Evolutionary conservation across 2,329 filamentous ascomycete genomes (phyloP).

Genomic region (Teratosphaeria gauchensis): DNA sequence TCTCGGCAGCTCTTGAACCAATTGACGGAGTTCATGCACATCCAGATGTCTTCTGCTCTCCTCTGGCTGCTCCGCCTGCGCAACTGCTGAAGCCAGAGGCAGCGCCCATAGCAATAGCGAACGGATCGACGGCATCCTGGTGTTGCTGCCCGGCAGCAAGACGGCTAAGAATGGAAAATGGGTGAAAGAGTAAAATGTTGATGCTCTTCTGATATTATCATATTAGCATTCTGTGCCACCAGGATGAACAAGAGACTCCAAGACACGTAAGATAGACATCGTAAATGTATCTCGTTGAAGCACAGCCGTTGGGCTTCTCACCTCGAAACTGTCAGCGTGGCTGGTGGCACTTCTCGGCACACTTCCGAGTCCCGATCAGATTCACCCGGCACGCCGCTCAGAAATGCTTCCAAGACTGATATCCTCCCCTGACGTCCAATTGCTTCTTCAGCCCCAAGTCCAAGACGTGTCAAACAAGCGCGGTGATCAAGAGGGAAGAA

Average conservation of each 20-base stretch:
- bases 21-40: slow-evolving; percentile 39
- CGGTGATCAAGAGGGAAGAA: too few relatives aligned
- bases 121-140: slow-evolving; percentile 31
- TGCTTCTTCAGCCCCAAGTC: neutral
- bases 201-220: neutral
- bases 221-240: neutral
- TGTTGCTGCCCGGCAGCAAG: slow-evolving; percentile 4
- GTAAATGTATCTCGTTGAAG: neutral
- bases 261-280: neutral
- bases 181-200: neutral
- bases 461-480: neutral
- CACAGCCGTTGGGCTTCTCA: neutral
- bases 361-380: too few relatives aligned
- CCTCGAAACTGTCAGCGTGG: neutral
- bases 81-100: slow-evolving; percentile 27
- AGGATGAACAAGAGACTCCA: neutral
- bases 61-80: slow-evolving; percentile 7
- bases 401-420: neutral
- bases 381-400: neutral
- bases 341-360: neutral
- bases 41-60: slow-evolving; percentile 16
- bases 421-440: too few relatives aligned
- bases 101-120: slow-evolving; percentile 29
- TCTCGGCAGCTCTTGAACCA: slow-evolving; percentile 48
- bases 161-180: neutral